Conservation (phyloP, 345 rosid species). For the Salix dunnii region DNA sequence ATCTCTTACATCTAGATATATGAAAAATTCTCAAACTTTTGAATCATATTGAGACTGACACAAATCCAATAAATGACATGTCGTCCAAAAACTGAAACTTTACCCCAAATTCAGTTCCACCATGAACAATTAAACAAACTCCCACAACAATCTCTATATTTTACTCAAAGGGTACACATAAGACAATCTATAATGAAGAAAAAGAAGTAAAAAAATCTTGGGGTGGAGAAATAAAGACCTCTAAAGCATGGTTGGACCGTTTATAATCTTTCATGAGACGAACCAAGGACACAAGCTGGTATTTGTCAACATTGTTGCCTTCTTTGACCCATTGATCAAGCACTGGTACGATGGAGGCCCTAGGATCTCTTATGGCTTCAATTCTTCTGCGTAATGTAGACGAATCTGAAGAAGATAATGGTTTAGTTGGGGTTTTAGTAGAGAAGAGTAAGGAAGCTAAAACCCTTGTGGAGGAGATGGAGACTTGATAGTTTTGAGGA, state of each 20-base stretch:
- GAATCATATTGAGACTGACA: too few relatives aligned
- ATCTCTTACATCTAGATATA: too few relatives aligned
- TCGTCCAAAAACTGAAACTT: too few relatives aligned
- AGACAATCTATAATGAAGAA: too few relatives aligned
- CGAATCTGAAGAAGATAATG: neutral
- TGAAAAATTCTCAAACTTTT: too few relatives aligned
- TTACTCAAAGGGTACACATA: neutral
- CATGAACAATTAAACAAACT: neutral
- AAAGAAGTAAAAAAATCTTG: too few relatives aligned
- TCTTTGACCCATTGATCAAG: conserved; percentile 31
- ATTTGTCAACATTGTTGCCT: conserved; percentile 3
- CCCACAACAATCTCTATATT: neutral
- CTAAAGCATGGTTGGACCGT: conserved; percentile 26
- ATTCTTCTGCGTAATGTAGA: neutral
- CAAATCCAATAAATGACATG: too few relatives aligned
- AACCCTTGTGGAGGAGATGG: neutral
- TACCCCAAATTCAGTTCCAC: too few relatives aligned
- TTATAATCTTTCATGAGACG: neutral
- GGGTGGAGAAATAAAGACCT: conserved; percentile 10
- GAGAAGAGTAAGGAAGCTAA: conserved; percentile 16
- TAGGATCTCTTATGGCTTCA: conserved; percentile 8
- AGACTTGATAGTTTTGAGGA: neutral
- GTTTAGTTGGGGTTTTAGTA: neutral
- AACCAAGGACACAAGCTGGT: conserved; percentile 7
- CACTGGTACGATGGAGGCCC: conserved; percentile 14